A percentile compares a stretch with the other conserved stretches of the same genome.
Evolutionary conservation across 768 basidiomycete genomes (phyloP).

Genomic region (Lyophyllum decastes): DNA sequence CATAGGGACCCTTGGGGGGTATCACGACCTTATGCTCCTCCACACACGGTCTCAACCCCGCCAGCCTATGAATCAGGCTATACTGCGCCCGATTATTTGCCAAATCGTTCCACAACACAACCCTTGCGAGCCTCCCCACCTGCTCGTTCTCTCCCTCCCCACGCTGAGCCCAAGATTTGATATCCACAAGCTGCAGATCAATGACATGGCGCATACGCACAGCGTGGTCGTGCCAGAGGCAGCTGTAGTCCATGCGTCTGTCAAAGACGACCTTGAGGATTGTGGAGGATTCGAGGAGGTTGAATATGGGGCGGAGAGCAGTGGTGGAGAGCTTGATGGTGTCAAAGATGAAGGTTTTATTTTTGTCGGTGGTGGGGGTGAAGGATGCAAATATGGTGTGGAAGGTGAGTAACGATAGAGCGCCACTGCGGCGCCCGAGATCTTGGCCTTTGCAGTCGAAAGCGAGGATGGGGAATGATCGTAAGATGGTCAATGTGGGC

Average conservation of each 20-base stretch:
- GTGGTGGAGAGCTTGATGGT: background rate
- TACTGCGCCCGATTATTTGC: background rate
- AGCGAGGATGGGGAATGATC: background rate
- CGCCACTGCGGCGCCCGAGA: constrained; percentile 1
- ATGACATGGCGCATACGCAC: constrained; percentile 4
- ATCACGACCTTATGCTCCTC: constrained; percentile 3
- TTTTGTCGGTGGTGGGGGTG: background rate
- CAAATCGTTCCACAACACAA: background rate
- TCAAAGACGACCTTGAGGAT: constrained; percentile 11
- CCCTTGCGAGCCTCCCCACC: background rate
- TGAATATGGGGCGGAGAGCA: constrained; percentile 5
- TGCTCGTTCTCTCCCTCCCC: constrained; percentile 3
- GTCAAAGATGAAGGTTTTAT: constrained; percentile 4
- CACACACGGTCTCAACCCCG: constrained; percentile 1
- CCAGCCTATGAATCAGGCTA: constrained; percentile 2
- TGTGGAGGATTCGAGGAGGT: constrained; percentile 9
- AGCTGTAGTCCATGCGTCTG: constrained; percentile 13
- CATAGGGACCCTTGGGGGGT: too few species aligned
- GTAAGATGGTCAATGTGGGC: background rate
- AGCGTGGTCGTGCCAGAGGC: constrained; percentile 6
- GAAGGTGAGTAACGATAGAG: constrained; percentile 8
- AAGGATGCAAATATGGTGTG: background rate
- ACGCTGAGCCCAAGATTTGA: constrained; percentile 7
- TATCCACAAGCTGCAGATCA: constrained; percentile 11
- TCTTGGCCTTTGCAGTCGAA: constrained; percentile 1